Evolutionary conservation across 306 rosid genomes (phyloP).

Genomic region (Cercis canadensis): DNA sequence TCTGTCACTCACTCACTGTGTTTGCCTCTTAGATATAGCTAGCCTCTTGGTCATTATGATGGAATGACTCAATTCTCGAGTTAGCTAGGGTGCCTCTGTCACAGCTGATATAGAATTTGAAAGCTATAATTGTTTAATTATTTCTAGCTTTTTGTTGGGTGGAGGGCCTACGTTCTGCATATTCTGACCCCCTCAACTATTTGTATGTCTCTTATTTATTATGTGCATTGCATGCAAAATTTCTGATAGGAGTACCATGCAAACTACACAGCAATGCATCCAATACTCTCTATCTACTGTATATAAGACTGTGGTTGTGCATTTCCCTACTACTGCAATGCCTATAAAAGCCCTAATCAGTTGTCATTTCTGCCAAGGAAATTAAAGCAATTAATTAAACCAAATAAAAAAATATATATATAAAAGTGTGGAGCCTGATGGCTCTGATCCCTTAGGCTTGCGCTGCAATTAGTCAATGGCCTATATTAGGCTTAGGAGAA

Average conservation of each 20-base stretch:
- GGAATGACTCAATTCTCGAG: conserved; percentile 78
- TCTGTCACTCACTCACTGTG: conserved; percentile 5
- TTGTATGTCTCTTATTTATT: conserved; percentile 52
- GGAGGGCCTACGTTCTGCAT: conserved; percentile 53
- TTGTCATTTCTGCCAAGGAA: conserved; percentile 33
- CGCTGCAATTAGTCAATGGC: conserved; percentile 39
- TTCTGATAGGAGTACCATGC: conserved; percentile 44
- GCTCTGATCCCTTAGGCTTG: conserved; percentile 20
- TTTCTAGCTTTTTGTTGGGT: conserved; percentile 52
- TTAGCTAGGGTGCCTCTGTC: conserved; percentile 15
- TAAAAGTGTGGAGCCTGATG: too few relatives aligned
- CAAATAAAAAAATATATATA: too few relatives aligned
- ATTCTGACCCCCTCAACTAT: conserved; percentile 51
- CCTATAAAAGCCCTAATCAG: conserved; percentile 38
- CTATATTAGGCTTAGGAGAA: conserved; percentile 28
- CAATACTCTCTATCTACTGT: conserved; percentile 24
- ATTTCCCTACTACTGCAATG: conserved; percentile 12
- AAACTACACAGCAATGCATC: conserved; percentile 35
- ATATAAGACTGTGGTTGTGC: conserved; percentile 17
- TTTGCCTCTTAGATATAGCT: conserved; percentile 45
- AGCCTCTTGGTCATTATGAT: conserved; percentile 61
- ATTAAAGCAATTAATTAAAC: neutral
- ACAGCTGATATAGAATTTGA: conserved; percentile 51
- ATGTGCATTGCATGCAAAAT: conserved; percentile 49
- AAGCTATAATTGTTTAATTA: conserved; percentile 79